Evolutionary conservation across 345 rosid species (phyloP).

Genomic region (Salix koriyanagi): DNA sequence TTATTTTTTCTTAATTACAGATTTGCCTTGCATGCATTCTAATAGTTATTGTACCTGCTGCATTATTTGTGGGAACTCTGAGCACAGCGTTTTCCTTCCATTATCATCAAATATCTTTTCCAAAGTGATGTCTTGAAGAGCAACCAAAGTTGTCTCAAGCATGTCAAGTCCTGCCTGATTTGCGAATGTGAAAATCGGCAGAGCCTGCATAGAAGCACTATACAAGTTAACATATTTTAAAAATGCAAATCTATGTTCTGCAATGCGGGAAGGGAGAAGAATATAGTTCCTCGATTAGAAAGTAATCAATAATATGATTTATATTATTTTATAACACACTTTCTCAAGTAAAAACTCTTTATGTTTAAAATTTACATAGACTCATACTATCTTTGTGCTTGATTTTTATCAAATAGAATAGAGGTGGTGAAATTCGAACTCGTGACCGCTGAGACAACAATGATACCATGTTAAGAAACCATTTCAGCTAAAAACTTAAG

Average conservation of each 20-base stretch:
- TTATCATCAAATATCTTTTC: conserved; percentile 29
- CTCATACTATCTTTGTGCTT: too few relatives aligned
- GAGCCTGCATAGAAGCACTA: conserved; percentile 14
- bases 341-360: too few relatives aligned
- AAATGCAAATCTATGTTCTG: background rate
- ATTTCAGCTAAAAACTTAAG: too few relatives aligned
- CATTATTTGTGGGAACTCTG: conserved; percentile 34
- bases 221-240: background rate
- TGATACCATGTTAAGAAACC: too few relatives aligned
- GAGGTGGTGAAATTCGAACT: too few relatives aligned
- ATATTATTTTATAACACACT: too few relatives aligned
- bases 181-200: conserved; percentile 26
- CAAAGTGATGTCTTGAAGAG: conserved; percentile 27
- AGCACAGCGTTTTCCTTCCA: conserved; percentile 26
- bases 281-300: background rate
- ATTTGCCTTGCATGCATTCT: background rate
- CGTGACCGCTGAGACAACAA: too few relatives aligned
- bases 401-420: too few relatives aligned
- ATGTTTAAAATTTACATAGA: too few relatives aligned
- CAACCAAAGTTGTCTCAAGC: conserved; percentile 33
- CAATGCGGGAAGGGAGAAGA: background rate
- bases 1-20: background rate
- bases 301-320: too few relatives aligned
- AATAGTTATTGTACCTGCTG: conserved; percentile 19
- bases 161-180: conserved; percentile 33